Percentiles rank a stretch among this genome's conserved stretches.
These are phyloP conservation scores for Cystobasidium tubakii DNA, from an alignment of 768 basidiomycete species.

Conservation along the genomic window DNA sequence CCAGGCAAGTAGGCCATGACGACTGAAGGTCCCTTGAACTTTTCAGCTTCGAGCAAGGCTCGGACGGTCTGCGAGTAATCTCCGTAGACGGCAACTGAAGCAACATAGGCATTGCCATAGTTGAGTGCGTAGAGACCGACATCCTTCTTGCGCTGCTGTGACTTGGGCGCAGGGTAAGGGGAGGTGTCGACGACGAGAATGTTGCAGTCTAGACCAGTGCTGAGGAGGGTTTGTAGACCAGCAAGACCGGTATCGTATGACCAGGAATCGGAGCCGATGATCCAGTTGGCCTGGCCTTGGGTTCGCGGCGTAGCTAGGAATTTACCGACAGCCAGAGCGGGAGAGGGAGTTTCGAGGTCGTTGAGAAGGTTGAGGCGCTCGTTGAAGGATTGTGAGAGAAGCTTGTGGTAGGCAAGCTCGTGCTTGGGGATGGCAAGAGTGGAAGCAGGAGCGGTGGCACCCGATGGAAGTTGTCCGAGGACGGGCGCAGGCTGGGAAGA, in stretches of 20 bases:
- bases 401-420: slow-evolving; percentile 83
- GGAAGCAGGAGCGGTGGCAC: slow-evolving; percentile 47
- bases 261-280: slow-evolving; percentile 97
- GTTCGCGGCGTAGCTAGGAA: slow-evolving; percentile 70
- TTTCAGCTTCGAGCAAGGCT: slow-evolving; percentile 82
- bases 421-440: slow-evolving; percentile 69
- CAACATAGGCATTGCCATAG: slow-evolving; percentile 92
- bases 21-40: slow-evolving; percentile 79
- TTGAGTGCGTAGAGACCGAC: slow-evolving; percentile 98
- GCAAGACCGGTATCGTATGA: slow-evolving; percentile 93
- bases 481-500: slow-evolving; percentile 45
- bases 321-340: slow-evolving; percentile 88
- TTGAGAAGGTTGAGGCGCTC: slow-evolving; percentile 78
- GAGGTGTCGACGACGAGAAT: slow-evolving; percentile 88
- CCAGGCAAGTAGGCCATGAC: slow-evolving; percentile 93
- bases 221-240: slow-evolving; percentile 87
- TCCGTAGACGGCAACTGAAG: slow-evolving; percentile 89
- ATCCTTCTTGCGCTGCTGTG: slow-evolving; percentile 82
- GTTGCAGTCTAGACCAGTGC: slow-evolving; percentile 86
- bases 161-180: slow-evolving; percentile 71
- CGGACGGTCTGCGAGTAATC: slow-evolving; percentile 92
- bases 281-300: slow-evolving; percentile 63
- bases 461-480: slow-evolving; percentile 55
- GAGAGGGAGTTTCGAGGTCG: slow-evolving; percentile 67
- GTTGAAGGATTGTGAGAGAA: slow-evolving; percentile 72